phyloP scores from a whole-genome alignment of 345 rosid genomes.

The Passiflora organensis region DNA sequence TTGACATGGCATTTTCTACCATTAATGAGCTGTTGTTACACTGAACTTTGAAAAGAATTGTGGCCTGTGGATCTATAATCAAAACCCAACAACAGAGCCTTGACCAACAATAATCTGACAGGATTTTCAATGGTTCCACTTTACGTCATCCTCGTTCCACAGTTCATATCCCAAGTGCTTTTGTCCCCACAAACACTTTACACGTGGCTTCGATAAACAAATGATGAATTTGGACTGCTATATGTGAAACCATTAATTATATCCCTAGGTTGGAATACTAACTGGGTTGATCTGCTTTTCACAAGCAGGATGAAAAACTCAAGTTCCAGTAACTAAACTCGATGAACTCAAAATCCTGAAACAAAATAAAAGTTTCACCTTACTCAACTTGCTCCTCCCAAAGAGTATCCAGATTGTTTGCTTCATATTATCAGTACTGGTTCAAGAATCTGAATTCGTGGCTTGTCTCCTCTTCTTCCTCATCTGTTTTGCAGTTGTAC shows the following conservation, averaged over 20 bases:
- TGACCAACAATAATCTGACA: no score
- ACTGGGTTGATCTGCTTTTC: background rate
- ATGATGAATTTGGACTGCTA: conserved; percentile 1
- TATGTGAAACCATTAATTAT: no score
- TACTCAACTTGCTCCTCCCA: no score
- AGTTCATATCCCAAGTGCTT: background rate
- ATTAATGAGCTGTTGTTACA: background rate
- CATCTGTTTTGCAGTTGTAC: background rate
- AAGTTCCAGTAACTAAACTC: conserved; percentile 34
- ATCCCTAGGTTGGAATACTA: background rate
- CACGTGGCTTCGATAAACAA: conserved; percentile 31
- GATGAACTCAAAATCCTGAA: no score
- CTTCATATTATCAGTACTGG: background rate
- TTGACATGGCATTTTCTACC: background rate
- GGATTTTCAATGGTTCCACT: no score
- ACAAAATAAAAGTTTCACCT: no score
- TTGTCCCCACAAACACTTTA: conserved; percentile 23
- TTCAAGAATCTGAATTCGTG: conserved; percentile 14
- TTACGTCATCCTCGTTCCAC: no score
- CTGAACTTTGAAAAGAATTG: background rate
- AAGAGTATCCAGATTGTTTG: no score
- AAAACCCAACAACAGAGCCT: no score
- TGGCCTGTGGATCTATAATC: background rate
- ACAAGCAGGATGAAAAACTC: conserved; percentile 49
- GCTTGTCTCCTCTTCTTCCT: background rate